Base-by-base conservation (phyloP, 1,284 basidiomycete genomes). In the Cutaneotrichosporon arboriforme region DNA sequence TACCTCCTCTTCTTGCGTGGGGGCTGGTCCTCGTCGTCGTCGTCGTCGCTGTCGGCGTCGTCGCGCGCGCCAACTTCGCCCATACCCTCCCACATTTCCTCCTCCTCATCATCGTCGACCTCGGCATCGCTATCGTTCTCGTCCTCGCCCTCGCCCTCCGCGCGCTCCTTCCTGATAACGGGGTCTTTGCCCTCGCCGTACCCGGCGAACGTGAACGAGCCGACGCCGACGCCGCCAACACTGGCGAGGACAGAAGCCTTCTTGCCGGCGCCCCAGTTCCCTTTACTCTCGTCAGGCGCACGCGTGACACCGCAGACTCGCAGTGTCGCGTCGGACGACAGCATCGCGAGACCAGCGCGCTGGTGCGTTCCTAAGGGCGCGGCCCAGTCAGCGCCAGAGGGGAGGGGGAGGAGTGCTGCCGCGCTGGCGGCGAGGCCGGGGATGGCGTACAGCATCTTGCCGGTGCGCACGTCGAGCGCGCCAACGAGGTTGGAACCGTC, bases 381-480 rank as follows among this genome's bases (percentile, higher is more conserved):
- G 18, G 38, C 14, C 26, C 41, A 44, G 7, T 23, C 52, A n/a
- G 47, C 52, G 3, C 47, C 47, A 8, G 31, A 13, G 10, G 67
- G 62, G 14, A 74, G 54, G 4, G 70, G 49, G 40, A 70, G 49
- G 40, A 75, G 60, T 39, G 63, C 62, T 39, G 67, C 60, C 0
- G 73, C 57, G 1, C 73, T 74, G 1, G 66, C 57, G 2, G 69
- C 69, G 15, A 68, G 60, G 12, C 60, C 55, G 1, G 70, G 84
- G 65, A 90, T 89, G 1, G 82, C 79, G 69, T 88, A 90, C 5
- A 82, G 69, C 9, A 85, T 73, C 43, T 79, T 76, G 0, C 90
- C 90, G 42, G 81, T 89, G 14, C 90, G 81, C 37, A 86, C 62
- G 69, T 93, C 90, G 4, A 92, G 54, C 0, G 86, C 80, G 49